Base-by-base conservation (phyloP, 495 filamentous ascomycete species). In the Xylaria scruposa region DNA sequence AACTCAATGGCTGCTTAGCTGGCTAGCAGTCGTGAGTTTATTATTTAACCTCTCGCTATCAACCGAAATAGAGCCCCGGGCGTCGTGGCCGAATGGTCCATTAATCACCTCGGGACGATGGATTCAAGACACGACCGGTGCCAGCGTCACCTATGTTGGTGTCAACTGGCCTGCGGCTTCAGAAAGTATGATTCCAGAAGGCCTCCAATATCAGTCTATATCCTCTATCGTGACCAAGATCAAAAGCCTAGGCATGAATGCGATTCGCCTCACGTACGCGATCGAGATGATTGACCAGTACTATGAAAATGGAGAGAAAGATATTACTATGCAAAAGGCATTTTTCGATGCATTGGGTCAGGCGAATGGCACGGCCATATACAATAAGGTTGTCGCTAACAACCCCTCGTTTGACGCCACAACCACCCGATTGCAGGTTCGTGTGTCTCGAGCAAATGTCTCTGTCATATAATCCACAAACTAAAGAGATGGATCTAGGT, bases 111-210 rank as follows among this genome's bases (percentile, higher is more conserved):
- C 77, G 0, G 84, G 81, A 17, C 79, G 86, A 67, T 88, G 85
- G 85, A 85, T 89, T 67, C 73, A 80, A 8, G 84, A 88, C 74
- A 81, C 85, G 2, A 73, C 75, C 26, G 83, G 82, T 49, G 60
- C 78, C 0, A 83, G 79, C 53, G 75, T 89, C 70, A 87, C 85
- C 2, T 85, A 84, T 65, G 82, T 80, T 33, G 86, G 88, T 31
- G 84, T 85, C 15, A 90, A 89, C 75, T 90, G 88, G 88, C 85
- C 88, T 10, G 88, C 82, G 4, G 81, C 83, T 15, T 80, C 79
- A 5, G 88, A 89, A 13, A 78, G 83, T 15, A 90, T 89, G 85
- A 77, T 90, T 31, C 88, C 88, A 0, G 88, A 90, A 73, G 88
- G 88, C 0, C 77, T 90, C 15, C 85, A 89, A 70, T 88, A 90